These are phyloP conservation scores for Pichia sp. DNA, from an alignment of 1,139 yeast species.

Conservation along the genomic window DNA sequence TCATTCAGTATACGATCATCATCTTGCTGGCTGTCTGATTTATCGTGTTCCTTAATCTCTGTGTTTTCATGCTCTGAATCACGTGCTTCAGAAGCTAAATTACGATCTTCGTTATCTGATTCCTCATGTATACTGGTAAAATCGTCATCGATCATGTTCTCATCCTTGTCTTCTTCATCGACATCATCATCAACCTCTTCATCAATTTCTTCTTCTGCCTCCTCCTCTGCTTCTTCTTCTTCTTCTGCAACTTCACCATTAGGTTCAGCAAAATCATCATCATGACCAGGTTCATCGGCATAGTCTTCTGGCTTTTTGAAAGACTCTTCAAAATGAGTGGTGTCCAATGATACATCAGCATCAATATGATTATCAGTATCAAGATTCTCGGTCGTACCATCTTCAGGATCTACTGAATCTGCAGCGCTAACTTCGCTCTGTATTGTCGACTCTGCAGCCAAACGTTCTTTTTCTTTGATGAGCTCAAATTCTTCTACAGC, in stretches of 20 bases:
- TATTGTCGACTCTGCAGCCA: conserved; percentile 4
- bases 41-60: neutral
- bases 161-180: conserved; percentile 1
- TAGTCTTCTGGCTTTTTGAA: neutral
- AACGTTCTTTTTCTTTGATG: conserved; percentile 27
- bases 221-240: conserved; percentile 11
- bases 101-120: neutral
- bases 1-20: conserved; percentile 3
- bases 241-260: conserved; percentile 3
- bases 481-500: conserved; percentile 63
- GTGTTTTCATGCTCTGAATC: too few relatives aligned
- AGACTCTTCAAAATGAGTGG: too few relatives aligned
- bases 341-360: neutral
- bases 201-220: conserved; percentile 13
- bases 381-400: conserved; percentile 3
- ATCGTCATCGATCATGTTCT: conserved; percentile 12
- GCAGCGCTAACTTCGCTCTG: conserved; percentile 2
- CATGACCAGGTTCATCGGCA: conserved; percentile 2
- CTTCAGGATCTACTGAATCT: conserved; percentile 10
- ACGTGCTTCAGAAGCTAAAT: conserved; percentile 3
- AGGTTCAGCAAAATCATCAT: conserved; percentile 5
- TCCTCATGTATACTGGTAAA: conserved; percentile 13
- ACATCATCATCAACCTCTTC: conserved; percentile 8
- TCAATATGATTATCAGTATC: conserved; percentile 3
- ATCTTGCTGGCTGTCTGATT: neutral